Base-by-base conservation (phyloP, 768 basidiomycete genomes). In the Calocera viscosa region DNA sequence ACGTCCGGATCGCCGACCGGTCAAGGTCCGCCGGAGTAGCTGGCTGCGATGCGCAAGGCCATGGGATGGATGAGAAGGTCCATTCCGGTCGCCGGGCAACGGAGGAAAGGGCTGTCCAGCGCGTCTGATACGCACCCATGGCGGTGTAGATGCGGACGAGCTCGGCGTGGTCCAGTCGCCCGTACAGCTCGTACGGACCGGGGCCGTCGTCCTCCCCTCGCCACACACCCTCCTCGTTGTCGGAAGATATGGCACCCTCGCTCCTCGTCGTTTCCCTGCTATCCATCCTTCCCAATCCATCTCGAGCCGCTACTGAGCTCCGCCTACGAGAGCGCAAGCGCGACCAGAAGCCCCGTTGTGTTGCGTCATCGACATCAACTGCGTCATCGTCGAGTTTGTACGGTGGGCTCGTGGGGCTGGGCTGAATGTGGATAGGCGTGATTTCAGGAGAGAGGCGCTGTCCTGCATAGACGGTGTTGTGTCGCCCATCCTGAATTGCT, bases 351-450 rank as follows among this genome's bases (percentile, higher is more conserved):
- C 53, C 53, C 5, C 53, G 53, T 10, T 60, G 53, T 10, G 53
- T 22, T 14, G 53, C 30, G 53, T 60, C 53, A 32, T 60, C 53
- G 53, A 60, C 30, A 3, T 60, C 53, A 16, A 22, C 14, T 32
- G 53, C 53, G 14, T 60, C 53, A 28, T 60, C 53, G 22, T 60
- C 53, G 26, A 60, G 53, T 22, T 60, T 60, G 19, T 60, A 60
- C 26, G 30, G 53, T 2, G 53, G 14, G 53, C 53, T 60, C 11
- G 30, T 2, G 5, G 53, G 26, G 11, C 30, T 26, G 2, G 24
- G 26, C 2, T 60, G 24, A 19, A 60, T 26, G 10, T 11, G 24
- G 2, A 32, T 2, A 32, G 16, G 11, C 5, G 53, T 60, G 10
- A 60, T 26, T 28, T 60, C 53, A 16, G 53, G 53, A 11, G 53